phyloP scores from a whole-genome alignment of 306 rosid species.

The Lablab purpureus region DNA sequence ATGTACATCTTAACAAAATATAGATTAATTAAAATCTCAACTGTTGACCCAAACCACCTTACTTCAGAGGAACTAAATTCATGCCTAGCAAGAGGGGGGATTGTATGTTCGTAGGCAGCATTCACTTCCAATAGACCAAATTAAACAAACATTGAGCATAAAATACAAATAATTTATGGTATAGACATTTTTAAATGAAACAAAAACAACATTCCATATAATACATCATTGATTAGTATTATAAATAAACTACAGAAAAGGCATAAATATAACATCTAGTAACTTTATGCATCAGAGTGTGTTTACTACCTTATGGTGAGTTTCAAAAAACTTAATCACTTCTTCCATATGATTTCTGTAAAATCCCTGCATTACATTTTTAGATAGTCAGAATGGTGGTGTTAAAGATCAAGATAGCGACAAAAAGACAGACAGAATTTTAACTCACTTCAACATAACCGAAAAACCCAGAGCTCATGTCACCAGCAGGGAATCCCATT shows the following conservation, averaged over 20 bases:
- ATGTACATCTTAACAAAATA: neutral
- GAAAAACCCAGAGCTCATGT: slow-evolving; percentile 98
- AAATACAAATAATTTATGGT: slow-evolving; percentile 25
- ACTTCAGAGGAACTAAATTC: neutral
- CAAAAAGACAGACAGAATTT: slow-evolving; percentile 34
- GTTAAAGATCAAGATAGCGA: slow-evolving; percentile 23
- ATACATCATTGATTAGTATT: slow-evolving; percentile 13
- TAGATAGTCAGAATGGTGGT: slow-evolving; percentile 31
- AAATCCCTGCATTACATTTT: slow-evolving; percentile 76
- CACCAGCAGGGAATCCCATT: slow-evolving; percentile 99
- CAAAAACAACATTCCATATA: slow-evolving; percentile 20
- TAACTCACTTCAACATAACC: slow-evolving; percentile 91
- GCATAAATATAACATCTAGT: neutral
- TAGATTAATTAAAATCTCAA: neutral
- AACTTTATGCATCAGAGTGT: neutral
- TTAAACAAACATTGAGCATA: neutral
- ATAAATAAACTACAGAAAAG: neutral
- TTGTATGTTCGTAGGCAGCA: slow-evolving; percentile 10
- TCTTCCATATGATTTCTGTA: slow-evolving; percentile 99
- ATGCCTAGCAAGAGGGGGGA: neutral
- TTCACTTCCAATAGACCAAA: slow-evolving; percentile 35
- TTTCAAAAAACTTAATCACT: slow-evolving; percentile 96
- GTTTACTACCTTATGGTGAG: slow-evolving; percentile 85
- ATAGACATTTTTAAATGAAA: slow-evolving; percentile 8
- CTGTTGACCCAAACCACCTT: neutral